Evolutionary conservation across 768 basidiomycete genomes (phyloP).

Genomic region (Termitomyces sp.): DNA sequence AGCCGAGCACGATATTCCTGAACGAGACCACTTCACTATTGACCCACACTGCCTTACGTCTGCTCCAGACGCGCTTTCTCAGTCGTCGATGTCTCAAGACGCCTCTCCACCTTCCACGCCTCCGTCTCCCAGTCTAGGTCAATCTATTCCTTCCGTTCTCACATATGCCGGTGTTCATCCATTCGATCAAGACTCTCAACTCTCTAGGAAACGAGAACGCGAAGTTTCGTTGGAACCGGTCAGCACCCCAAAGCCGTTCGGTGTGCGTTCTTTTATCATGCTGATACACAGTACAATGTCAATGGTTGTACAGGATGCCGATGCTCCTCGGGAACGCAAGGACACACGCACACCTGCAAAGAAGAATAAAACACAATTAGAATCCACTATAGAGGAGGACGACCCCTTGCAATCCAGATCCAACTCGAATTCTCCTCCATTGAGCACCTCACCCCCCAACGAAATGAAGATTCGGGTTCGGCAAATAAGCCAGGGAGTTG

Average conservation of each 20-base stretch:
- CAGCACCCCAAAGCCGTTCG: constrained; percentile 36
- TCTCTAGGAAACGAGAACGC: constrained; percentile 68
- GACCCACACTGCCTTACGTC: constrained; percentile 7
- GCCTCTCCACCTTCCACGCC: constrained; percentile 32
- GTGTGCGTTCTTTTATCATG: constrained; percentile 24
- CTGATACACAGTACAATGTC: background rate
- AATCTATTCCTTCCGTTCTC: constrained; percentile 12
- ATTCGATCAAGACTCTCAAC: constrained; percentile 34
- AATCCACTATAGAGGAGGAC: constrained; percentile 60
- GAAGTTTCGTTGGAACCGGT: constrained; percentile 73
- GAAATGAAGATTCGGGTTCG: constrained; percentile 69
- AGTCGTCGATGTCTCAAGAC: constrained; percentile 8
- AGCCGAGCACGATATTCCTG: constrained; percentile 25
- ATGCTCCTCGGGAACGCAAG: constrained; percentile 30
- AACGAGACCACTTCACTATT: constrained; percentile 7
- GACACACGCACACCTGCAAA: constrained; percentile 63
- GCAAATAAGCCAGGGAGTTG: constrained; percentile 75
- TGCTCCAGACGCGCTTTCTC: constrained; percentile 12
- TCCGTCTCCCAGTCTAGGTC: constrained; percentile 46
- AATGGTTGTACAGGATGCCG: constrained; percentile 30
- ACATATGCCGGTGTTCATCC: constrained; percentile 11
- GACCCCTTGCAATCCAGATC: constrained; percentile 38
- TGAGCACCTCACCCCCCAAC: constrained; percentile 62
- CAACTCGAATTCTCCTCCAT: constrained; percentile 37
- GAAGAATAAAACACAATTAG: constrained; percentile 65